Evolutionary conservation across 2,329 filamentous ascomycete genomes (phyloP).

Genomic region (Mycosphaerelloides madeirae): DNA sequence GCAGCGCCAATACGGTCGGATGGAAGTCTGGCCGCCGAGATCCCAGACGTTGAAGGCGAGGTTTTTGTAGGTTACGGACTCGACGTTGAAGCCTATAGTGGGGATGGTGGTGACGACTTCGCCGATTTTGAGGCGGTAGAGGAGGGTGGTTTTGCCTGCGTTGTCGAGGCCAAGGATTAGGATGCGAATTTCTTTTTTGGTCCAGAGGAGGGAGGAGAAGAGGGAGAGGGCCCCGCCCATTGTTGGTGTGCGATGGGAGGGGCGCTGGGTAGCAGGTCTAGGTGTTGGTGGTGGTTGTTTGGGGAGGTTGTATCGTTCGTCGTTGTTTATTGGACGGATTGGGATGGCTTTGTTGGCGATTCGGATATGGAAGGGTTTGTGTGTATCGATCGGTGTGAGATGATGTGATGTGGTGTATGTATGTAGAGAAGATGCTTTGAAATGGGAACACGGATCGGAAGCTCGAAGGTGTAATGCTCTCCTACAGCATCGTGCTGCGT

Average conservation of each 20-base stretch:
- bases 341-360: not conserved
- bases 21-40: slow-evolving; percentile 95
- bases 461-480: too few species aligned
- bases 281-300: not conserved
- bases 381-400: too few species aligned
- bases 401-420: not conserved
- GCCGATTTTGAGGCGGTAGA: slow-evolving; percentile 94
- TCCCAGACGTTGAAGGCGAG: slow-evolving; percentile 99
- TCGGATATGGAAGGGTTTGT: too few species aligned
- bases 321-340: not conserved
- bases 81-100: slow-evolving; percentile 98
- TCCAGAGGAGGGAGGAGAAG: slow-evolving; percentile 69
- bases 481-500: too few species aligned
- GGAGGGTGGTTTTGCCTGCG: slow-evolving; percentile 92
- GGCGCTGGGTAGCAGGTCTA: not conserved
- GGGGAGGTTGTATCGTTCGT: not conserved
- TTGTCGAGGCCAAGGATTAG: slow-evolving; percentile 72
- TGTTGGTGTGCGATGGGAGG: slow-evolving; percentile 13
- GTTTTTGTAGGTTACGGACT: slow-evolving; percentile 97
- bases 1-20: slow-evolving; percentile 97
- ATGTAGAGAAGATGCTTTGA: too few species aligned
- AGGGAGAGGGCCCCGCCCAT: slow-evolving; percentile 57
- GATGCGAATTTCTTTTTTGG: slow-evolving; percentile 97
- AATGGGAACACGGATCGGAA: too few species aligned
- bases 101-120: slow-evolving; percentile 99